These are phyloP conservation scores for Paramecium sonneborni DNA, from an alignment of 73 alveolate genomes.

Conservation along the genomic window DNA sequence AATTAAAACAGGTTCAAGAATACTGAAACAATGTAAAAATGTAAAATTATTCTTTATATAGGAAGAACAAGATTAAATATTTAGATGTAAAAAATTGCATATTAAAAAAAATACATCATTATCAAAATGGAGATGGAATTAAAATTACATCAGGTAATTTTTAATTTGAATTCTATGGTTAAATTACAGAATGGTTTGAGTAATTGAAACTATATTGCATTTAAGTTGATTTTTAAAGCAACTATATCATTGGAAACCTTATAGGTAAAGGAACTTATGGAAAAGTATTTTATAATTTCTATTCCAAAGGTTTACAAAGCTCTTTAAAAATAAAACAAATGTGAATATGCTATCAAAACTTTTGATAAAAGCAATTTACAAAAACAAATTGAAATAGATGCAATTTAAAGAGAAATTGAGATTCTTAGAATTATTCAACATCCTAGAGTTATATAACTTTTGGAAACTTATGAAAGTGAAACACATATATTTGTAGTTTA, in stretches of 20 bases:
- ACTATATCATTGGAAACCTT: not conserved
- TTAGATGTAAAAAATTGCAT: not conserved
- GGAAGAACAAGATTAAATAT: not conserved
- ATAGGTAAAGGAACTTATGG: constrained; percentile 20
- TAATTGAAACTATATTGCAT: not conserved
- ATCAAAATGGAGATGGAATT: constrained; percentile 24
- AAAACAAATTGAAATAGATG: not conserved
- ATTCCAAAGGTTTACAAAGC: not conserved
- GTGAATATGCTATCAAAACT: not conserved
- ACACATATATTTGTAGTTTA: constrained; percentile 42
- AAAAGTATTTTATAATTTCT: not conserved
- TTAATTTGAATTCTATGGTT: constrained; percentile 8
- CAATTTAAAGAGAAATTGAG: not conserved
- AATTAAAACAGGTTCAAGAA: not conserved
- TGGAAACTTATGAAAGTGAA: constrained; percentile 62
- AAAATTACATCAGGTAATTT: not conserved
- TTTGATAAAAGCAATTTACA: not conserved
- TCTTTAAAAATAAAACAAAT: not conserved
- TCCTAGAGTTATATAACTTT: constrained; percentile 37
- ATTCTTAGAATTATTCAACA: not conserved
- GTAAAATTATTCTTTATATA: not conserved
- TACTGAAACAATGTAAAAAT: not conserved
- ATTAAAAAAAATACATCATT: not conserved
- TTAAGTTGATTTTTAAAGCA: not conserved
- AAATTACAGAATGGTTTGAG: not conserved